Evolutionary conservation across 2,329 filamentous ascomycete species (phyloP).

Genomic region (Paracoccidioides brasiliensis): DNA sequence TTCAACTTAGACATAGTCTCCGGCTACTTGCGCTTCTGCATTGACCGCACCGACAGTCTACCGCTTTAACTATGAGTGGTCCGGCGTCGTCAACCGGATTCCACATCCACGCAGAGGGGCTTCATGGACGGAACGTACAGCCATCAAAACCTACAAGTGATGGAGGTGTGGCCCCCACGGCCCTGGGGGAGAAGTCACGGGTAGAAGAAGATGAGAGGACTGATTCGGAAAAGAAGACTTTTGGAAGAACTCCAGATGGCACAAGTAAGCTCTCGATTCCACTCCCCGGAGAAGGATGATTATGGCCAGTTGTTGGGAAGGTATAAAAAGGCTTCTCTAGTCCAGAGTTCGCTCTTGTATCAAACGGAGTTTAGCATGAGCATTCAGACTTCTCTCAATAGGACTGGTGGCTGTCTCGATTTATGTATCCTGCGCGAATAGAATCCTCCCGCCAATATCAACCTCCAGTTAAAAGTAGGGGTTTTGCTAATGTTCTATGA

Average conservation of each 20-base stretch:
- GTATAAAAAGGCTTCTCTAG: background rate
- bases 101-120: constrained; percentile 25
- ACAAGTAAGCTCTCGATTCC: constrained; percentile 51
- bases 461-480: background rate
- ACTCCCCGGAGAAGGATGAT: background rate
- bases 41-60: background rate
- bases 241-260: constrained; percentile 80
- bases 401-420: background rate
- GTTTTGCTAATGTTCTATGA: background rate
- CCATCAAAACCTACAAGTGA: constrained; percentile 26
- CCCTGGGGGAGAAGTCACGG: constrained; percentile 19
- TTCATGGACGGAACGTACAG: constrained; percentile 35
- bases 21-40: constrained; percentile 1
- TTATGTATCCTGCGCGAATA: background rate
- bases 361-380: background rate
- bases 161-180: constrained; percentile 36
- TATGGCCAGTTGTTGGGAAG: background rate
- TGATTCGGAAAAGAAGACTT: constrained; percentile 54
- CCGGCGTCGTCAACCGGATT: constrained; percentile 22
- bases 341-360: background rate
- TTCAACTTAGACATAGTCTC: constrained; percentile 9
- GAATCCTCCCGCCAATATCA: background rate
- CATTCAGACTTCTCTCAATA: background rate
- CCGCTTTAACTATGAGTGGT: constrained; percentile 22
- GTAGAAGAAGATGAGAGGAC: constrained; percentile 14